Base-by-base conservation (phyloP, 306 rosid genomes). In the Herpetospermum pedunculosum region DNA sequence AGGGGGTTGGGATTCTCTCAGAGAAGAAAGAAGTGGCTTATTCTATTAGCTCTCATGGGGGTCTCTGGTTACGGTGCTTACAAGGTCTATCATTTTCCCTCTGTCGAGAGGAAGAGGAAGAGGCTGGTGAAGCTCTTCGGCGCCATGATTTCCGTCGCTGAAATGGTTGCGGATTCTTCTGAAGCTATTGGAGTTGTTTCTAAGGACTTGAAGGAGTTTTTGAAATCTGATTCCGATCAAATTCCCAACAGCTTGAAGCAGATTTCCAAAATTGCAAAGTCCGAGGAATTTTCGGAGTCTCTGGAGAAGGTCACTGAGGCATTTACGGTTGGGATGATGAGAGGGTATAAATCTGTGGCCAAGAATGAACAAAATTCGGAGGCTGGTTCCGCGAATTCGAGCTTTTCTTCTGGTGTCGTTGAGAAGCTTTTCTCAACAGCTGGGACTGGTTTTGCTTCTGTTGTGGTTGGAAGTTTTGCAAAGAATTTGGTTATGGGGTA, bases 391-490 rank as follows among this genome's bases (percentile, higher is more conserved):
- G 75, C 21, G 28, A n/a, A 30, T 81, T 76, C 81, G 35, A 63
- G 74, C 78, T 76, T 86, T 49, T 59, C 89, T 0, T 89, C 88
- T 63, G 70, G 58, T 78, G 81, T 82, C 14, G 25, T 87, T 69
- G 97, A 91, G 38, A 82, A 65, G 77, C 80, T 88, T 40, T 83
- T 85, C 76, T 89, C 97, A 12, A 81, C 82, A 34, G 88, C 96
- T 4, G 99, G 99, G 68, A 81, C 95, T 1, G 95, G 99, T 44
- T 94, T 94, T 46, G 87, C 38, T 37, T 91, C 97, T 11, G 92
- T 85, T 63, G 90, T 94, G 70, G 96, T 89, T n/a, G 99, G 99
- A 46, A 94, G 96, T 82, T 94, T 94, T 75, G 99, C 96, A 0
- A 87, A 79, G 85, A 94, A 94, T 69, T 69, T 91, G 86, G 92